Percentiles rank a stretch among this genome's conserved stretches.
Evolutionary conservation across 192 early-diverging fungal species (phyloP).

Genomic region (Borealophlyctis nickersoniae): DNA sequence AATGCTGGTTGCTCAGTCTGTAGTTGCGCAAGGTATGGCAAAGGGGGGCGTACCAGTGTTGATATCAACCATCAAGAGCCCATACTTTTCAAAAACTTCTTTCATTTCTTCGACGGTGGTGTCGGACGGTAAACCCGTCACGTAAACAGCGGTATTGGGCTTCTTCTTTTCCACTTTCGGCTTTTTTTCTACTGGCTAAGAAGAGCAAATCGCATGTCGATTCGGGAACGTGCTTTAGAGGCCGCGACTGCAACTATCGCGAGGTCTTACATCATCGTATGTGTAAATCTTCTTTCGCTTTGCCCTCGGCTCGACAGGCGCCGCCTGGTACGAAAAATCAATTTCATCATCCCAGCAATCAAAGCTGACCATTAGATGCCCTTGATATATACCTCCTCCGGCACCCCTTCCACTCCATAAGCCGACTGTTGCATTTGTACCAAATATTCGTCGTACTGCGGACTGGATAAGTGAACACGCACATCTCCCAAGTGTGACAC

Average conservation of each 20-base stretch:
- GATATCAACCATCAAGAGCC: constrained; percentile 74
- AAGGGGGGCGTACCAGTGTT: constrained; percentile 29
- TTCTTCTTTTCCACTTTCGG: constrained; percentile 29
- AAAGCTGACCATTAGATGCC: not conserved
- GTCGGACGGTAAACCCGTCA: constrained; percentile 80
- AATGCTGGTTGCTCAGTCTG: not conserved
- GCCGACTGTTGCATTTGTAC: constrained; percentile 65
- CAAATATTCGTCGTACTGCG: constrained; percentile 52
- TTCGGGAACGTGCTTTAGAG: constrained; percentile 1
- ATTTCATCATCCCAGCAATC: constrained; percentile 36
- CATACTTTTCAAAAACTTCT: constrained; percentile 70
- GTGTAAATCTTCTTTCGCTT: constrained; percentile 52
- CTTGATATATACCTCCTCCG: constrained; percentile 27
- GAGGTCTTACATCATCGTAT: constrained; percentile 33
- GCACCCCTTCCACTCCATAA: constrained; percentile 53
- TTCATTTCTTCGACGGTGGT: constrained; percentile 75
- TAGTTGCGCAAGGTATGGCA: constrained; percentile 23
- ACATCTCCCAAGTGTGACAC: not conserved
- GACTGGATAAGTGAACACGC: not conserved
- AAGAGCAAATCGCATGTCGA: not conserved
- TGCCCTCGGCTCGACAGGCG: constrained; percentile 36
- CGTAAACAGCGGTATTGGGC: constrained; percentile 76
- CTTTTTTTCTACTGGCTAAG: constrained; percentile 10
- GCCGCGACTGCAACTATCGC: not conserved
- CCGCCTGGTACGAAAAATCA: constrained; percentile 4